These are phyloP conservation scores for Rhodomyrtus psidioides DNA, from an alignment of 441 rosid species.

Conservation along the genomic window DNA sequence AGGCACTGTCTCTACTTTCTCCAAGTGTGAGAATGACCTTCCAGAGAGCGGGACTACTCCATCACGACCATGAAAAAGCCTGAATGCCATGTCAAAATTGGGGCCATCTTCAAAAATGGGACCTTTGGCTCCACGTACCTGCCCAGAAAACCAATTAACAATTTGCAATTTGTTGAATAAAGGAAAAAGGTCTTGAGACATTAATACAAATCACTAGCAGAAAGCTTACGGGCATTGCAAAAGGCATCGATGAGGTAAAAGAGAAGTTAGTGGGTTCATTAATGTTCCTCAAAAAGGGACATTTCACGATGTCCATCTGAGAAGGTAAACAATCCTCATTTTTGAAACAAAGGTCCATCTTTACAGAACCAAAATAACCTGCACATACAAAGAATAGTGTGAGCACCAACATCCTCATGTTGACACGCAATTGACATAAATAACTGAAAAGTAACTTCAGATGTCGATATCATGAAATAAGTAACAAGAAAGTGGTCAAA, in stretches of 20 bases:
- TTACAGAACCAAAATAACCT: constrained; percentile 17
- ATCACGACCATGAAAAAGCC: constrained; percentile 65
- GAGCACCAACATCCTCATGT: not conserved
- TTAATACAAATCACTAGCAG: not conserved
- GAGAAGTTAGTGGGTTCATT: constrained; percentile 70
- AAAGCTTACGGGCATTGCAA: constrained; percentile 48
- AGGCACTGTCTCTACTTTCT: constrained; percentile 17
- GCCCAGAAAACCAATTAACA: not conserved
- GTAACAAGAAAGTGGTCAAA: not conserved
- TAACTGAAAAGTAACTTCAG: not conserved
- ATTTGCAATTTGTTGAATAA: not conserved
- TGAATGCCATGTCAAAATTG: constrained; percentile 62
- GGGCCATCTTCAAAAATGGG: constrained; percentile 88
- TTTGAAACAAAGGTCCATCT: constrained; percentile 36
- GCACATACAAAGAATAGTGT: not conserved
- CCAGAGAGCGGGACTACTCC: constrained; percentile 72
- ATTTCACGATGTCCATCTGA: constrained; percentile 34
- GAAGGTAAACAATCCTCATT: constrained; percentile 33
- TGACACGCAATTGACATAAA: not conserved
- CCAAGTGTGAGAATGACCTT: constrained; percentile 20
- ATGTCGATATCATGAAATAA: not conserved
- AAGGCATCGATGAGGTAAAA: constrained; percentile 42
- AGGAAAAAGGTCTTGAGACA: not conserved
- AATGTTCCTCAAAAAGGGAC: constrained; percentile 76
- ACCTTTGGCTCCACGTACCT: constrained; percentile 56